Evolutionary conservation across 1,139 yeast species (phyloP).

Genomic region (Fermentozyma sake): DNA sequence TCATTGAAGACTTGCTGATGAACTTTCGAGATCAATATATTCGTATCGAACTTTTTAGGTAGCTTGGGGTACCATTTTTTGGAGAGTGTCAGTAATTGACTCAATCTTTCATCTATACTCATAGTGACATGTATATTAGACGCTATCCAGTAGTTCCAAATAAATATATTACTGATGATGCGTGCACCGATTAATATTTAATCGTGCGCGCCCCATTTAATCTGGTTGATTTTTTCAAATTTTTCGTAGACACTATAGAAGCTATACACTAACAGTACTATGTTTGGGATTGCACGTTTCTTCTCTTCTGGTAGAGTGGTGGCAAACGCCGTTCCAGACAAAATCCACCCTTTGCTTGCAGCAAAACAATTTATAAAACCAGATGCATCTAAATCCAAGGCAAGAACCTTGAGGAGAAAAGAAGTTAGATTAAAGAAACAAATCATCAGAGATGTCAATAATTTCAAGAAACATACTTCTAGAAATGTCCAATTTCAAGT

Average conservation of each 20-base stretch:
- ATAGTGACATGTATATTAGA: no score
- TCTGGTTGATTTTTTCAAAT: slow-evolving; percentile 3
- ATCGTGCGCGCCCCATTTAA: slow-evolving; percentile 7
- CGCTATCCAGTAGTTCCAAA: no score
- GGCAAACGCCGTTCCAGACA: slow-evolving; percentile 9
- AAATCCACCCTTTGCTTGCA: slow-evolving; percentile 26
- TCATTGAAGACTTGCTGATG: slow-evolving; percentile 12
- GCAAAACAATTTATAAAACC: slow-evolving; percentile 28
- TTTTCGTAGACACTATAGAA: slow-evolving; percentile 4
- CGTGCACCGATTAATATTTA: slow-evolving; percentile 2
- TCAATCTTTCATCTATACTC: no score
- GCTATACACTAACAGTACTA: slow-evolving; percentile 4
- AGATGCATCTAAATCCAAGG: slow-evolving; percentile 26
- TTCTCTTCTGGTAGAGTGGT: slow-evolving; percentile 15
- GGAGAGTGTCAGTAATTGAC: slow-evolving; percentile 6
- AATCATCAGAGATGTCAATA: slow-evolving; percentile 43
- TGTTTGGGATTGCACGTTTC: slow-evolving; percentile 19
- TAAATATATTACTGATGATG: no score
- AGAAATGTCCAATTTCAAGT: slow-evolving; percentile 33
- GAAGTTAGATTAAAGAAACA: slow-evolving; percentile 42
- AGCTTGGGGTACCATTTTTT: slow-evolving; percentile 17
- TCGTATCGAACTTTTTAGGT: slow-evolving; percentile 14
- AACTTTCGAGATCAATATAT: slow-evolving; percentile 17
- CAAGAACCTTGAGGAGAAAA: slow-evolving; percentile 34
- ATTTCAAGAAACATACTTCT: slow-evolving; percentile 35